A percentile compares a stretch with the other conserved stretches of the same genome.
These are phyloP conservation scores for Floccularia luteovirens DNA, from an alignment of 768 basidiomycete species.

Conservation along the genomic window DNA sequence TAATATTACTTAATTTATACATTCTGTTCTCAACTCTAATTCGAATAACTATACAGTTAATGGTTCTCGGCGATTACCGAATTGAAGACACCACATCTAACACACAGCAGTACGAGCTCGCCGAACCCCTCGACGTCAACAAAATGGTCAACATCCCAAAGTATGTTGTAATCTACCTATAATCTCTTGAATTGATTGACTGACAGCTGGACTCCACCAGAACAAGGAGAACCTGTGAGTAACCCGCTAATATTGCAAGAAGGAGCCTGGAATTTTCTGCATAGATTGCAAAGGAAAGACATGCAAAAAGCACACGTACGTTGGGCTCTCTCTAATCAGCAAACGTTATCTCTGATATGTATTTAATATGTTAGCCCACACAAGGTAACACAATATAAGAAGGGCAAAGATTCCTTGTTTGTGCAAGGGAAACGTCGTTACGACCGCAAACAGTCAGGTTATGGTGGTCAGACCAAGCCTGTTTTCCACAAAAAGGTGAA, in stretches of 20 bases:
- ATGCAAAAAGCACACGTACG: constrained; percentile 97
- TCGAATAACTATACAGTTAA: constrained; percentile 27
- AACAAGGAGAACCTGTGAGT: constrained; percentile 96
- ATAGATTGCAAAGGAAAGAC: constrained; percentile 92
- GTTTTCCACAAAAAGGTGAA: constrained; percentile 99
- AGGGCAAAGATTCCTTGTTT: constrained; percentile 96
- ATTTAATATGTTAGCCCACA: constrained; percentile 57
- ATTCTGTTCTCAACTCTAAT: too few relatives aligned
- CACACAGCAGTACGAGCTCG: constrained; percentile 20
- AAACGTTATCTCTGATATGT: background rate
- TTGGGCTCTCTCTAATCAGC: constrained; percentile 9
- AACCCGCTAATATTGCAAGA: constrained; percentile 3
- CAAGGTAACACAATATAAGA: constrained; percentile 99
- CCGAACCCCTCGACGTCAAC: constrained; percentile 35
- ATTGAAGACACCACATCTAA: constrained; percentile 19
- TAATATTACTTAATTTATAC: too few relatives aligned
- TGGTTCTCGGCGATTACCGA: constrained; percentile 26
- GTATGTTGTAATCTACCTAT: constrained; percentile 35
- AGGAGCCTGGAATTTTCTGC: constrained; percentile 4
- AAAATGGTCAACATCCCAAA: constrained; percentile 96
- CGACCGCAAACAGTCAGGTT: constrained; percentile 97
- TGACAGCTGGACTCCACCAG: constrained; percentile 21
- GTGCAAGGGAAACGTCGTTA: constrained; percentile 99
- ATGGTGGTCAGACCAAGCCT: constrained; percentile 99
- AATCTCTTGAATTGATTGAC: constrained; percentile 7